Evolutionary conservation across 176 grass and related monocot genomes (phyloP).

Genomic region (Phragmites australis): DNA sequence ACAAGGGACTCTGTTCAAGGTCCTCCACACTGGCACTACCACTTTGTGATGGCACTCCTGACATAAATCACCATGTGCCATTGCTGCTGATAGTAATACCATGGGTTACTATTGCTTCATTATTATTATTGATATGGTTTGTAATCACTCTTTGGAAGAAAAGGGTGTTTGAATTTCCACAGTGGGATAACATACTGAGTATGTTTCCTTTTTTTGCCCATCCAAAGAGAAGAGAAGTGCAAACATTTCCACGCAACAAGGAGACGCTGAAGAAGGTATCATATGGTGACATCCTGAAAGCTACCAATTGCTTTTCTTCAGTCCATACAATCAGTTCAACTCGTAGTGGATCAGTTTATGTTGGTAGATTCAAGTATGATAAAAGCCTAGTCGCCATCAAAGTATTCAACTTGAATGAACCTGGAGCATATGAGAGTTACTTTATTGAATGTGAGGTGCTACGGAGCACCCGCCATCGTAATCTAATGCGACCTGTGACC

Average conservation of each 20-base stretch:
- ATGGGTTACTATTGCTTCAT: background rate
- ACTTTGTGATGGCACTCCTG: background rate
- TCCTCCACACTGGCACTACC: background rate
- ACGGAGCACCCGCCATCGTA: constrained; percentile 15
- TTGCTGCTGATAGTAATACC: background rate
- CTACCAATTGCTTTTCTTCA: constrained; percentile 36
- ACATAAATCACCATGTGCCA: background rate
- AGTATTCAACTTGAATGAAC: constrained; percentile 28
- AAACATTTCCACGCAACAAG: background rate
- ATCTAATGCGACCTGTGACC: constrained; percentile 13
- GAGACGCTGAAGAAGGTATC: constrained; percentile 32
- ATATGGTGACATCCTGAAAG: constrained; percentile 29
- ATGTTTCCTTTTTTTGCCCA: background rate
- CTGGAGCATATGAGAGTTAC: background rate
- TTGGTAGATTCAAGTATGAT: constrained; percentile 31
- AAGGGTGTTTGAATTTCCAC: background rate
- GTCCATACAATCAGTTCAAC: constrained; percentile 17
- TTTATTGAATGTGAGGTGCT: constrained; percentile 26
- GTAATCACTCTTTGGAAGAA: constrained; percentile 9
- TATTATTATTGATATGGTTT: background rate
- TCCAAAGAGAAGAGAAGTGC: background rate
- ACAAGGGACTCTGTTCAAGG: background rate
- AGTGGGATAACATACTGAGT: background rate
- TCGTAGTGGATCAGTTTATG: constrained; percentile 6
- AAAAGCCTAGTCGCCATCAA: constrained; percentile 17